Evolutionary conservation across 495 filamentous ascomycete genomes (phyloP).

Genomic region (Xylaria nigripes): DNA sequence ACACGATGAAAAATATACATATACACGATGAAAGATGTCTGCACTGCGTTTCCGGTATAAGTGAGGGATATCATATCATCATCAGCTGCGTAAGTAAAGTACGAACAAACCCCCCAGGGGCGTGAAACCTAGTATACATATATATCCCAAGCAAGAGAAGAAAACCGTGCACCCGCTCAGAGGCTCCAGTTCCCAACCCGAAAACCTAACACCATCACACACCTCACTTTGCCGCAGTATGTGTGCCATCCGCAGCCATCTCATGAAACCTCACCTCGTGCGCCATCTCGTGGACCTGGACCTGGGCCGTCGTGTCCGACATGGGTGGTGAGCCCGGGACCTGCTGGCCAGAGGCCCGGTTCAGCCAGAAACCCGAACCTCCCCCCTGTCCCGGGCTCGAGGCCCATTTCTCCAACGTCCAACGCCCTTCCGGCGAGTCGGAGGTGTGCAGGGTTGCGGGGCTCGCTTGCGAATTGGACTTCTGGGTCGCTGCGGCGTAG

Average conservation of each 20-base stretch:
- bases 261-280: slow-evolving; percentile 3
- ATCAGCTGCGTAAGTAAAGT: no score
- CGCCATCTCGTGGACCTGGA: slow-evolving; percentile 25
- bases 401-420: neutral
- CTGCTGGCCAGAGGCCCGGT: neutral
- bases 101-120: no score
- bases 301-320: slow-evolving; percentile 26
- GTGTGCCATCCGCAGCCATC: neutral
- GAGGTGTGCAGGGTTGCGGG: neutral
- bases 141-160: no score
- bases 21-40: no score
- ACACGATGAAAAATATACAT: no score
- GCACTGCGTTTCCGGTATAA: neutral
- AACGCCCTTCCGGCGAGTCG: neutral
- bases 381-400: neutral
- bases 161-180: no score
- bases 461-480: neutral
- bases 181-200: neutral
- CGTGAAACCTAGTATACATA: no score
- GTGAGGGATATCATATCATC: no score
- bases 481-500: neutral
- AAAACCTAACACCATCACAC: neutral
- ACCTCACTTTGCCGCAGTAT: neutral
- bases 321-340: slow-evolving; percentile 14
- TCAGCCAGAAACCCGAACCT: neutral